Conservation (phyloP, 1,284 basidiomycete genomes). For the Ceratobasidium theobromae region DNA sequence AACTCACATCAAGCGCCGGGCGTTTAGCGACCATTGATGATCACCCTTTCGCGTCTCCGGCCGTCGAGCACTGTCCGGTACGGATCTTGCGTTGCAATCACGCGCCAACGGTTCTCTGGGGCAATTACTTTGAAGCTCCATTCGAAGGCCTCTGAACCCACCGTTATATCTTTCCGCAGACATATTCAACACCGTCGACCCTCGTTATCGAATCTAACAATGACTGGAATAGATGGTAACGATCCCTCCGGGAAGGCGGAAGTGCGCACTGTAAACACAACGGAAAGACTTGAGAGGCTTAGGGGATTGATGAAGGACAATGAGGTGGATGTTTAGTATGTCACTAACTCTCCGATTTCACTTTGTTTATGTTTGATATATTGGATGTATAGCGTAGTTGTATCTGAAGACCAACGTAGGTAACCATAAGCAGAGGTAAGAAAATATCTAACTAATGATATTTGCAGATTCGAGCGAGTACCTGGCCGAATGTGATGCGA, state of each 20-base stretch:
- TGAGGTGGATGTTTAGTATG: conserved; percentile 62
- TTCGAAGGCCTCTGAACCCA: no score
- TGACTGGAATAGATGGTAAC: not conserved
- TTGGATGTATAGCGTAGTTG: conserved; percentile 56
- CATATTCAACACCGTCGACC: not conserved
- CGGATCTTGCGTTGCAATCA: conserved; percentile 11
- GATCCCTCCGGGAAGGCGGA: conserved; percentile 24
- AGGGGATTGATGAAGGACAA: conserved; percentile 66
- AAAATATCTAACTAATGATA: not conserved
- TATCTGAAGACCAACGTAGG: conserved; percentile 87
- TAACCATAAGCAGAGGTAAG: conserved; percentile 34
- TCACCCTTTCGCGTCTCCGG: conserved; percentile 9
- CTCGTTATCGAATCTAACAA: not conserved
- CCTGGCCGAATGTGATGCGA: conserved; percentile 77
- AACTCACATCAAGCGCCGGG: not conserved
- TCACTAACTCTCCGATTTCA: not conserved
- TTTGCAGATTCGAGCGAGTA: conserved; percentile 85
- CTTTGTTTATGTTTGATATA: not conserved
- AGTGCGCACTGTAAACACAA: conserved; percentile 49
- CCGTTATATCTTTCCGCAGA: not conserved
- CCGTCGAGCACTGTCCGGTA: not conserved
- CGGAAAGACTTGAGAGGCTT: conserved; percentile 59
- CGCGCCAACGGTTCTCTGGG: not conserved
- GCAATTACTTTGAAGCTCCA: not conserved
- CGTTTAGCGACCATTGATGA: not conserved